A percentile compares a stretch with the other conserved stretches of the same genome.
Conservation (phyloP, 805 yeast species). For the Teunomyces lycoperdinae region DNA sequence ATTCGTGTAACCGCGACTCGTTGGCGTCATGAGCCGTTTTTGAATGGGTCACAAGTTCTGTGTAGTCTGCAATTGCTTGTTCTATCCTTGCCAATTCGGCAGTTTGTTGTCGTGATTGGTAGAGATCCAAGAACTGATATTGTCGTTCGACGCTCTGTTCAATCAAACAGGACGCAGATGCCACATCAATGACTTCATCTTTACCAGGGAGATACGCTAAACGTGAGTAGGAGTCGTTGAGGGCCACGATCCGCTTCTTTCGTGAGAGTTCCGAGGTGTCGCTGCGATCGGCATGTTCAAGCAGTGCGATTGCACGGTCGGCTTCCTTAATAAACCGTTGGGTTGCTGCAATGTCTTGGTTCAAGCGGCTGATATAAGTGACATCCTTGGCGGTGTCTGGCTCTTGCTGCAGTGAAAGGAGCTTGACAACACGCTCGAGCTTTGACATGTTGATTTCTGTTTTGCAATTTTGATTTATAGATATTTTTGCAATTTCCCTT, state of each 20-base stretch:
- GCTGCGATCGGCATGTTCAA: constrained; percentile 5
- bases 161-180: constrained; percentile 18
- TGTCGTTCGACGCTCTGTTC: constrained; percentile 4
- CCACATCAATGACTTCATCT: constrained; percentile 26
- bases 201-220: constrained; percentile 26
- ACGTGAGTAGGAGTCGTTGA: constrained; percentile 14
- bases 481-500: too few relatives aligned
- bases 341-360: constrained; percentile 7
- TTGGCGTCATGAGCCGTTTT: background rate
- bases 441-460: constrained; percentile 3
- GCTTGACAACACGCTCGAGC: background rate
- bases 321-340: constrained; percentile 19
- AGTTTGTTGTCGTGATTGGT: background rate
- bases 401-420: background rate
- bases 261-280: background rate
- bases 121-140: background rate
- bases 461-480: background rate
- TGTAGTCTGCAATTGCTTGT: constrained; percentile 2
- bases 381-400: constrained; percentile 1
- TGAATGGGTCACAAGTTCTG: background rate
- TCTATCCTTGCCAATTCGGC: background rate
- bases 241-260: constrained; percentile 17
- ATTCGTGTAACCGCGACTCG: background rate
- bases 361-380: constrained; percentile 1
- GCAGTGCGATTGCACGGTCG: constrained; percentile 15